phyloP scores from a whole-genome alignment of 1,284 basidiomycete species.

The Apiotrichum sp. region DNA sequence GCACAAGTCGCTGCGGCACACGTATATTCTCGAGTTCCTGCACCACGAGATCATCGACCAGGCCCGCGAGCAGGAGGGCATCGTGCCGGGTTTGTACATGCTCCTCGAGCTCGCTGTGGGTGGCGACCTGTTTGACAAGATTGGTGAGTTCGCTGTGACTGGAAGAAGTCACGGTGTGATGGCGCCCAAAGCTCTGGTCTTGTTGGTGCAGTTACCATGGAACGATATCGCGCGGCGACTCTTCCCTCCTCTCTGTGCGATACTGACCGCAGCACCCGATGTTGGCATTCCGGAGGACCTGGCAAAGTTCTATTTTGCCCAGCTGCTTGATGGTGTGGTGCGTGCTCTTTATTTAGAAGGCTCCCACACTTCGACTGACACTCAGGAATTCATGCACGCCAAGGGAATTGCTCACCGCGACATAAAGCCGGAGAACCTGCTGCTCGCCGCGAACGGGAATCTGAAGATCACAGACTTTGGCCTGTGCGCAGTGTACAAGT shows the following conservation, averaged over 20 bases:
- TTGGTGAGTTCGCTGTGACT: slow-evolving; percentile 55
- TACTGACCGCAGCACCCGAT: slow-evolving; percentile 60
- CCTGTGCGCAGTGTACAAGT: slow-evolving; percentile 81
- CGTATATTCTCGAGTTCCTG: slow-evolving; percentile 78
- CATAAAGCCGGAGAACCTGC: slow-evolving; percentile 90
- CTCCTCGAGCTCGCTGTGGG: slow-evolving; percentile 86
- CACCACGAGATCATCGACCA: slow-evolving; percentile 68
- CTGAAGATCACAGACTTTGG: slow-evolving; percentile 97
- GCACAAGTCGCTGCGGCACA: slow-evolving; percentile 73
- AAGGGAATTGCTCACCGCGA: slow-evolving; percentile 94
- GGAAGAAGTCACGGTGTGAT: not conserved
- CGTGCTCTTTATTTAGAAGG: slow-evolving; percentile 9
- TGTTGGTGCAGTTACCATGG: too few relatives aligned
- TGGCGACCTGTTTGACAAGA: slow-evolving; percentile 97
- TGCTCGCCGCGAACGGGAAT: slow-evolving; percentile 66
- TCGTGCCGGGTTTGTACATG: slow-evolving; percentile 79
- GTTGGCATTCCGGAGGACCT: slow-evolving; percentile 80
- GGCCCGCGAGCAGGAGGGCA: slow-evolving; percentile 50
- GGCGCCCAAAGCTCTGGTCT: too few relatives aligned
- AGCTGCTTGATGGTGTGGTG: slow-evolving; percentile 70
- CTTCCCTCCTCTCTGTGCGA: not conserved
- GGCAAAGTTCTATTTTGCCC: slow-evolving; percentile 85
- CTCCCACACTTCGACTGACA: too few relatives aligned
- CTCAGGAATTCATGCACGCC: slow-evolving; percentile 71
- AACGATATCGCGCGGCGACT: too few relatives aligned